phyloP scores from a whole-genome alignment of 805 yeast species.

The Kluyveromyces dobzhanskii region DNA sequence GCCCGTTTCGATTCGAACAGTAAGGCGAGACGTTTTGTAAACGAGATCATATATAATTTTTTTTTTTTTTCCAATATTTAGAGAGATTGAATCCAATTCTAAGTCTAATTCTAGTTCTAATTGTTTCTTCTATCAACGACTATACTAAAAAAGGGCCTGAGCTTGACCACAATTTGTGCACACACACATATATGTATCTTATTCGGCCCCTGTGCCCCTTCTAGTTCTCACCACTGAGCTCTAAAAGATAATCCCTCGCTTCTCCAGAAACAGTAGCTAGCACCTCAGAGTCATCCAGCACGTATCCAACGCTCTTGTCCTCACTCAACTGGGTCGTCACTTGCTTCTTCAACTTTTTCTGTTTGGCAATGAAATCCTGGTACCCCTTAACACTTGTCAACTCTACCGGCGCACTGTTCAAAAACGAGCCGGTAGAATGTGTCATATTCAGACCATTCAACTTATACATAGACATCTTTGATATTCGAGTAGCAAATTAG shows the following conservation, averaged over 20 bases:
- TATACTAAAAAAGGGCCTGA: too few species aligned
- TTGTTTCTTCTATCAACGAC: too few species aligned
- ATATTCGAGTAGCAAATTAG: too few species aligned
- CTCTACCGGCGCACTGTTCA: slow-evolving; percentile 32
- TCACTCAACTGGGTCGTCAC: slow-evolving; percentile 31
- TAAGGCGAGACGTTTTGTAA: too few species aligned
- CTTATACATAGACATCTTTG: slow-evolving; percentile 13
- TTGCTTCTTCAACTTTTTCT: slow-evolving; percentile 23
- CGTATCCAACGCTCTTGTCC: slow-evolving; percentile 30
- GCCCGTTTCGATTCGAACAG: too few species aligned
- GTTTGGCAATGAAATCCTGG: slow-evolving; percentile 31
- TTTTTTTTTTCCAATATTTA: too few species aligned
- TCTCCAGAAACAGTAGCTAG: slow-evolving; percentile 34
- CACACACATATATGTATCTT: too few species aligned
- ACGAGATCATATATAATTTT: too few species aligned
- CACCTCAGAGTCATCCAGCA: slow-evolving; percentile 28
- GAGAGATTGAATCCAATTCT: too few species aligned
- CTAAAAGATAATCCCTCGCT: slow-evolving; percentile 27
- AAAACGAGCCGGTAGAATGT: slow-evolving; percentile 26
- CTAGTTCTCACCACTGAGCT: slow-evolving; percentile 12
- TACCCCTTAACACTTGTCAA: slow-evolving; percentile 34
- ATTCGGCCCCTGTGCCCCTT: not conserved
- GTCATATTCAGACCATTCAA: slow-evolving; percentile 17
- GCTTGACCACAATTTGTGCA: too few species aligned
- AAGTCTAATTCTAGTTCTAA: too few species aligned